These are phyloP conservation scores for Camillea tinctor DNA, from an alignment of 2,329 filamentous ascomycete species.

Conservation along the genomic window DNA sequence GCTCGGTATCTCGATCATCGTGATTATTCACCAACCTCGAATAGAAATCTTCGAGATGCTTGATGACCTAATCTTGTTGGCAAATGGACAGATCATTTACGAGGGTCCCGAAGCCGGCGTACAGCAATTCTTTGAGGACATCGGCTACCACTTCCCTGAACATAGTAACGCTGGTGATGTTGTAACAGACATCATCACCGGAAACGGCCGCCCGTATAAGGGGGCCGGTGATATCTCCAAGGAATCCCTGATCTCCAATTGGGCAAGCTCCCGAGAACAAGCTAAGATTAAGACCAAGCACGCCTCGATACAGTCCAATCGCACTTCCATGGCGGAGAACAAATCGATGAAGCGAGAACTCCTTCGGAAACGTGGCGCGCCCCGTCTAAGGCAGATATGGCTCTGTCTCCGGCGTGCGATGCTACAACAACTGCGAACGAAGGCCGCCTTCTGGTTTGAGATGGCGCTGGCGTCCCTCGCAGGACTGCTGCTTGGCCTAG, in stretches of 20 bases:
- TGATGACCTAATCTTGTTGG: slow-evolving; percentile 55
- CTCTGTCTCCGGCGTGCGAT: slow-evolving; percentile 53
- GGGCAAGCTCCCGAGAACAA: slow-evolving; percentile 36
- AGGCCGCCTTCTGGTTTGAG: slow-evolving; percentile 52
- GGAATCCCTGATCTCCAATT: slow-evolving; percentile 49
- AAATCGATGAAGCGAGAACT: slow-evolving; percentile 40
- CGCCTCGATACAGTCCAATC: slow-evolving; percentile 28
- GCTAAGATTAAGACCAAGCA: slow-evolving; percentile 22
- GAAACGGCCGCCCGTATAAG: slow-evolving; percentile 54
- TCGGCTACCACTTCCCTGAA: slow-evolving; percentile 51
- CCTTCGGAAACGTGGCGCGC: slow-evolving; percentile 50
- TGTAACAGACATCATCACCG: slow-evolving; percentile 61
- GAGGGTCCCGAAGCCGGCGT: slow-evolving; percentile 45
- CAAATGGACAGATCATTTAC: slow-evolving; percentile 55
- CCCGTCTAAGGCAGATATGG: slow-evolving; percentile 47
- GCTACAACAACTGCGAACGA: slow-evolving; percentile 55
- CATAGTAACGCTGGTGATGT: slow-evolving; percentile 56
- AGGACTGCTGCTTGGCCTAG: slow-evolving; percentile 54
- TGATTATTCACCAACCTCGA: slow-evolving; percentile 60
- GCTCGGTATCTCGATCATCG: slow-evolving; percentile 56
- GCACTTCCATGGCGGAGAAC: slow-evolving; percentile 38
- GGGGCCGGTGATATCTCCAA: slow-evolving; percentile 44
- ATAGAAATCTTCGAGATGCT: slow-evolving; percentile 58
- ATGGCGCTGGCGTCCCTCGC: slow-evolving; percentile 51
- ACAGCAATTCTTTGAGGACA: slow-evolving; percentile 48